Conservation (phyloP, 345 rosid species). For the Citrus unshiu region DNA sequence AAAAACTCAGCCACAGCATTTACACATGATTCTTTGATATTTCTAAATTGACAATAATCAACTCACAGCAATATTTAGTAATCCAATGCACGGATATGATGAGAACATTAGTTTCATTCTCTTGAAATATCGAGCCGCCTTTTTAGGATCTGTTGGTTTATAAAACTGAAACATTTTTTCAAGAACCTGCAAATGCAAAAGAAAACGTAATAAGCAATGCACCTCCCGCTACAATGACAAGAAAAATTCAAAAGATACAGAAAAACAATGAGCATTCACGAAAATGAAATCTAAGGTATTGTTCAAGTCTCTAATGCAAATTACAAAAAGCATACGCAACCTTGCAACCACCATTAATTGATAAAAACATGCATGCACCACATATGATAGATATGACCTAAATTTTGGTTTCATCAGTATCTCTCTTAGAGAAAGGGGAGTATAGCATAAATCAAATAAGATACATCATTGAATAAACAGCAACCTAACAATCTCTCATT, state of each 20-base stretch:
- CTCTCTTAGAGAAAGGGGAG: not conserved
- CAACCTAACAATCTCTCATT: not conserved
- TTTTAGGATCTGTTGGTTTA: slow-evolving; percentile 26
- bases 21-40: not conserved
- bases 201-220: slow-evolving; percentile 7
- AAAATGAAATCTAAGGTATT: not conserved
- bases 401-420: not conserved
- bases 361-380: not conserved
- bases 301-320: not conserved
- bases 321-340: not conserved
- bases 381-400: not conserved
- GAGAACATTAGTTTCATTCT: slow-evolving; percentile 31
- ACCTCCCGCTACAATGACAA: not conserved
- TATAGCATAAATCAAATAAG: not conserved
- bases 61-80: slow-evolving; percentile 89
- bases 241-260: not conserved
- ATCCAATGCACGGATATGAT: slow-evolving; percentile 55
- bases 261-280: not conserved
- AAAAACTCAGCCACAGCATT: not conserved
- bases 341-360: not conserved
- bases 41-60: slow-evolving; percentile 9
- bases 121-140: slow-evolving; percentile 15
- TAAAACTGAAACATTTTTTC: slow-evolving; percentile 64
- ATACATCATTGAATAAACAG: not conserved
- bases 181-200: slow-evolving; percentile 46